Evolutionary conservation across 2,329 filamentous ascomycete species (phyloP), one percentile per base, ranked within the genome.

Genomic region (Fusarium sp.): DNA sequence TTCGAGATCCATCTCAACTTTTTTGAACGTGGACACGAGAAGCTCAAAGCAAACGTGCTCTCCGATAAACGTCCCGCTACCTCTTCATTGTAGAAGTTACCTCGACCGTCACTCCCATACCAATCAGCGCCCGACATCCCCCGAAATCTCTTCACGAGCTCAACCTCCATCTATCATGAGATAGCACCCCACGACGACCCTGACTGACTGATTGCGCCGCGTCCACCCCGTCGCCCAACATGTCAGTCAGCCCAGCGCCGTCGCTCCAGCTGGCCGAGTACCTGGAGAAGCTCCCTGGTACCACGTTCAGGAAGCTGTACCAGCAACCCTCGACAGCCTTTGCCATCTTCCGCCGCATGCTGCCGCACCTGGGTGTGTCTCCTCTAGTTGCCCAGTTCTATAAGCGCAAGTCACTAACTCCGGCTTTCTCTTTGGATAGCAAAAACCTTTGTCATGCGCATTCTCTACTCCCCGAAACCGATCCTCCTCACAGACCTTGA

Each of bases 341-440:
- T 76, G 97, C 97, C 76, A 95, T 99, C 80, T 98, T 98, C 83
- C 92, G 97, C 77, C 95, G 97, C 85, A 98, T 99, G 95, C 90
- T 99, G 68, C 95, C 97, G 67, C 94, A 97, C 80, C 86, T 98
- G 71, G 95, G 94, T 95, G 87, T 80, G 86, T 74, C 33, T 43
- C 60, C 45, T 54, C 45, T 6, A 8, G 16, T 9, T 2, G 29
- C 43, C 39, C 48, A 39, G 20, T 7, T n/a, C n/a, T 27, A 22
- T 54, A 20, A 33, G 31, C 45, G n/a, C 48, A 56, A n/a, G 16
- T 29, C 5, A 39, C 71, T 73, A 64, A 73, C 45, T 6, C 20
- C 22, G 37, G 24, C 39, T 50, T 20, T 10, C 13, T 39, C 10
- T 14, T 48, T 10, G 43, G 22, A 48, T 27, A 94, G 96, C 97